These are phyloP conservation scores for Thozetella sp. DNA, from an alignment of 495 filamentous ascomycete genomes.

Conservation along the genomic window DNA sequence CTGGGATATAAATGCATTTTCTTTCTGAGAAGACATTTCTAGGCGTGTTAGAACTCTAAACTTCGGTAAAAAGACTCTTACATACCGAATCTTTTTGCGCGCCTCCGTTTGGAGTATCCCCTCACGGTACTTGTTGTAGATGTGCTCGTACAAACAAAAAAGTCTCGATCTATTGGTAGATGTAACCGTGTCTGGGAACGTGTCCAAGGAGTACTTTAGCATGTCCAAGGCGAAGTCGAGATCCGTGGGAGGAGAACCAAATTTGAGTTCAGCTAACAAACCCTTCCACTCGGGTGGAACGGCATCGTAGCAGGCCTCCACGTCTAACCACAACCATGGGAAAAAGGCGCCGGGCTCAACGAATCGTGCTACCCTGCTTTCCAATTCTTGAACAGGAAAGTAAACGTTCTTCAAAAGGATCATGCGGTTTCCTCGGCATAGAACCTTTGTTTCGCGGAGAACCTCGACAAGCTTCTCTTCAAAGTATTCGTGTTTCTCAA, in stretches of 20 bases:
- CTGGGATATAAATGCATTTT: background rate
- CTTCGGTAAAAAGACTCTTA: background rate
- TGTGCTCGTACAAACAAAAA: constrained; percentile 9
- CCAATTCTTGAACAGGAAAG: constrained; percentile 12
- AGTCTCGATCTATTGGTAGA: constrained; percentile 6
- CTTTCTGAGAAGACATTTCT: background rate
- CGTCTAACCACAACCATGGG: constrained; percentile 5
- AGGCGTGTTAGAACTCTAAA: background rate
- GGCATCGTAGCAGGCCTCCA: background rate
- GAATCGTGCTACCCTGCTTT: constrained; percentile 12
- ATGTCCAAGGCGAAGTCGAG: constrained; percentile 15
- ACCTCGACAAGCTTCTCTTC: background rate
- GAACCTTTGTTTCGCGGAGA: constrained; percentile 5
- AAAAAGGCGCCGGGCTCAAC: constrained; percentile 20
- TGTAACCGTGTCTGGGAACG: background rate
- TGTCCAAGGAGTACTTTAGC: background rate
- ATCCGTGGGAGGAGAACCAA: constrained; percentile 3
- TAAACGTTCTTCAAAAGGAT: constrained; percentile 14
- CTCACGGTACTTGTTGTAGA: constrained; percentile 3
- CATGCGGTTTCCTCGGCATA: constrained; percentile 1
- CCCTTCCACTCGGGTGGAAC: constrained; percentile 13
- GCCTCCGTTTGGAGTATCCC: background rate
- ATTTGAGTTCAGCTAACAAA: background rate
- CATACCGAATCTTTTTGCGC: constrained; percentile 6
- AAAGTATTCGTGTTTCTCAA: background rate